These are phyloP conservation scores for Hyaloscypha bicolor DNA, from an alignment of 495 filamentous ascomycete species.

Conservation along the genomic window DNA sequence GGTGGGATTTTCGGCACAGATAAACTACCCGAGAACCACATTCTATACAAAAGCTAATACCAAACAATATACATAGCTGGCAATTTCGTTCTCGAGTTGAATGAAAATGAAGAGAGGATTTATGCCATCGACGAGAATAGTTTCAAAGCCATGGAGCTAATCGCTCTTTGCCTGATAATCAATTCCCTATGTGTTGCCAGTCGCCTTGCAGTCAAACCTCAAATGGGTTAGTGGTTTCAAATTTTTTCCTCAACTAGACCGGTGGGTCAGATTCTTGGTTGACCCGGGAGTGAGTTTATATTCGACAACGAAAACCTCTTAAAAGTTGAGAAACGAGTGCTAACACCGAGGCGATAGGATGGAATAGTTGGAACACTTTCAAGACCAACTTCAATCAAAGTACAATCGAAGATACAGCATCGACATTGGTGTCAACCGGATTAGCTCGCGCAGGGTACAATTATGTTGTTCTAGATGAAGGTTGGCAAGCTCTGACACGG, in stretches of 20 bases:
- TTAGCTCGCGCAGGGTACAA: conserved; percentile 56
- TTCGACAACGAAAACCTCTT: not conserved
- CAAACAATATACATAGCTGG: not conserved
- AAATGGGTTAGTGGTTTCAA: conserved; percentile 5
- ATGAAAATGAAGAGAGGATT: not conserved
- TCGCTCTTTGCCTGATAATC: not conserved
- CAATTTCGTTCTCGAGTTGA: not conserved
- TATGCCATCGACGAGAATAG: not conserved
- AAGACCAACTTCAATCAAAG: conserved; percentile 34
- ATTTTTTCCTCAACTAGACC: not conserved
- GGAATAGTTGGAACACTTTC: conserved; percentile 57
- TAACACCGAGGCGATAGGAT: conserved; percentile 7
- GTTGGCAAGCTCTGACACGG: conserved; percentile 50
- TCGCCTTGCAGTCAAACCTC: not conserved
- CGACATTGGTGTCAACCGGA: conserved; percentile 48
- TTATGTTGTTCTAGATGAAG: conserved; percentile 59
- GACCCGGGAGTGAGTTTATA: not conserved
- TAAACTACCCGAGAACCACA: not conserved
- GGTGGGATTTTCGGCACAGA: not conserved
- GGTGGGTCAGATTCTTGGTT: not conserved
- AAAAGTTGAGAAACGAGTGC: not conserved
- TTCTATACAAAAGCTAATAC: not conserved
- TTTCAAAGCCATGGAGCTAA: not conserved
- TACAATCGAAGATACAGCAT: conserved; percentile 45
- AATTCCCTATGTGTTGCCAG: not conserved